These are phyloP conservation scores for Pythium chondricola DNA, from an alignment of 352 stramenopile species.

Conservation along the genomic window DNA sequence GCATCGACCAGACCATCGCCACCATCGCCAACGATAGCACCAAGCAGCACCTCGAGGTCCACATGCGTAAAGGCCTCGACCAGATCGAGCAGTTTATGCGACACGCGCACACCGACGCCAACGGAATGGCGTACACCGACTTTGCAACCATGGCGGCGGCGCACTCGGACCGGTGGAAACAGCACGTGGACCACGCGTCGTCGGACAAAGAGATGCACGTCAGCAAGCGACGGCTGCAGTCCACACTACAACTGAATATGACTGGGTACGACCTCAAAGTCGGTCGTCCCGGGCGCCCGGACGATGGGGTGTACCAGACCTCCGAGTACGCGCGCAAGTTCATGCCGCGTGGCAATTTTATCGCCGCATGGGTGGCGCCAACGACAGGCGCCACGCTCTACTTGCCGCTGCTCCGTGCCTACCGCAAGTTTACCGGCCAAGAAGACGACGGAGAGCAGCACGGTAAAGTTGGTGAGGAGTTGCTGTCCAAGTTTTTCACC, in stretches of 20 bases:
- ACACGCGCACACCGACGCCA: slow-evolving; percentile 21
- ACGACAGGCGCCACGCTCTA: slow-evolving; percentile 8
- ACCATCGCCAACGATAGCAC: slow-evolving; percentile 3
- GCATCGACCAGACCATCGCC: slow-evolving; percentile 29
- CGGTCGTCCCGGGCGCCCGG: slow-evolving; percentile 46
- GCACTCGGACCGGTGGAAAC: slow-evolving; percentile 34
- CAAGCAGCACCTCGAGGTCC: slow-evolving; percentile 21
- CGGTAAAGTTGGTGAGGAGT: slow-evolving; percentile 17
- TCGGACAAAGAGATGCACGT: slow-evolving; percentile 30
- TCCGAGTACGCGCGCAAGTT: slow-evolving; percentile 57
- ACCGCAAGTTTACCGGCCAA: slow-evolving; percentile 79
- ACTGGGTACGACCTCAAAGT: slow-evolving; percentile 57
- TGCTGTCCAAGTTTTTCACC: slow-evolving; percentile 75
- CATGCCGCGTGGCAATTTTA: slow-evolving; percentile 71
- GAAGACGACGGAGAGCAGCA: slow-evolving; percentile 62
- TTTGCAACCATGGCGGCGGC: slow-evolving; percentile 32
- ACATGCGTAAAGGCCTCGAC: slow-evolving; percentile 39
- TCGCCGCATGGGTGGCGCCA: slow-evolving; percentile 34
- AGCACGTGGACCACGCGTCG: slow-evolving; percentile 33
- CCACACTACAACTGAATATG: slow-evolving; percentile 26
- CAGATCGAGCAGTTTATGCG: slow-evolving; percentile 53
- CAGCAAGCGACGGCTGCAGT: slow-evolving; percentile 31
- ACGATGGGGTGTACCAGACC: slow-evolving; percentile 66
- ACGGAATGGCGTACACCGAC: slow-evolving; percentile 1
- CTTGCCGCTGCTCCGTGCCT: slow-evolving; percentile 65